These are phyloP conservation scores for Candida suzukii DNA, from an alignment of 805 yeast genomes.

Conservation along the genomic window DNA sequence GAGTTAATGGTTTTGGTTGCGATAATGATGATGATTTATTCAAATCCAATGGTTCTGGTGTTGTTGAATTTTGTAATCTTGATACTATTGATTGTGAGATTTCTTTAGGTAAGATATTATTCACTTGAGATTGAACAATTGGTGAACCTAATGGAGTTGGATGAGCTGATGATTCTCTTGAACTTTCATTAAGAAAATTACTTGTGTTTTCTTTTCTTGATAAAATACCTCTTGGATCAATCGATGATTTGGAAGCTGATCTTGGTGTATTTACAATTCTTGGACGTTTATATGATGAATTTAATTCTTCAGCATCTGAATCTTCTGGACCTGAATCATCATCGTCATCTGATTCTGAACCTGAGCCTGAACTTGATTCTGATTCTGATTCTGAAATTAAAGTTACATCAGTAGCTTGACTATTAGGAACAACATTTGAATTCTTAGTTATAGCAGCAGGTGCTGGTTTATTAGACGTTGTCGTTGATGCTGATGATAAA, in stretches of 20 bases:
- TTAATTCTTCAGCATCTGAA: conserved; percentile 15
- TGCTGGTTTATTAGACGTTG: too few species aligned
- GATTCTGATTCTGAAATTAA: conserved; percentile 5
- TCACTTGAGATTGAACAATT: neutral
- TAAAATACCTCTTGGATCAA: neutral
- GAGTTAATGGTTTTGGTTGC: neutral
- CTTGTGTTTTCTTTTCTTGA: neutral
- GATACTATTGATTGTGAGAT: neutral
- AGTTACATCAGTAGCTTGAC: conserved; percentile 3
- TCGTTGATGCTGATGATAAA: too few species aligned
- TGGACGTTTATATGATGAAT: conserved; percentile 21
- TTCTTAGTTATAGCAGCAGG: neutral
- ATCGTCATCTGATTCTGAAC: conserved; percentile 10
- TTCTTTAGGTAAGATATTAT: neutral
- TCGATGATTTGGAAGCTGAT: conserved; percentile 1
- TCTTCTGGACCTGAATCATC: conserved; percentile 14
- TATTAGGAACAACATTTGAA: neutral
- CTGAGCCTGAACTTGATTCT: conserved; percentile 4
- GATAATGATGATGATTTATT: neutral
- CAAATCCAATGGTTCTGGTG: too few species aligned
- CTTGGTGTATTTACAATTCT: conserved; percentile 42
- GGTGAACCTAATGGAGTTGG: neutral
- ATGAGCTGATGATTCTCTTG: neutral
- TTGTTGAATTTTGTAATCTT: neutral
- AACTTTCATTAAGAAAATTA: neutral